Percentiles rank a stretch among this genome's conserved stretches.
phyloP scores from a whole-genome alignment of 805 yeast species.

The Lipomyces sp. region DNA sequence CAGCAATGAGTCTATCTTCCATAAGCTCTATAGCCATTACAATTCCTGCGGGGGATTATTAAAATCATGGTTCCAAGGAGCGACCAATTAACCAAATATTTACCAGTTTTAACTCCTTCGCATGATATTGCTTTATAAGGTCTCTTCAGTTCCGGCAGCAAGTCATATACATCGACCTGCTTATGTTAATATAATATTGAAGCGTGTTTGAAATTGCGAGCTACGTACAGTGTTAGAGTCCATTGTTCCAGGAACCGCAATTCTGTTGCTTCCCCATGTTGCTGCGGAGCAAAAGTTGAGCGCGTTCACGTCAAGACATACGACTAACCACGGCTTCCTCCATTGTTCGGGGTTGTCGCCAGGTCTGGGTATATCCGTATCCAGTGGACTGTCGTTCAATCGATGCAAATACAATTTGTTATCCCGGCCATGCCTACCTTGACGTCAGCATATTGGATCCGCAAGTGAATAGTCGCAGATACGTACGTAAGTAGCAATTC shows the following conservation, averaged over 20 bases:
- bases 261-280: conserved; percentile 45
- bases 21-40: conserved; percentile 62
- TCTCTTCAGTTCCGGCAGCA: conserved; percentile 40
- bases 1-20: conserved; percentile 49
- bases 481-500: conserved; percentile 48
- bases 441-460: neutral
- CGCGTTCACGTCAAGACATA: conserved; percentile 69
- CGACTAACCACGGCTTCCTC: conserved; percentile 41
- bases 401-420: conserved; percentile 50
- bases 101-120: conserved; percentile 35
- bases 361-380: conserved; percentile 41
- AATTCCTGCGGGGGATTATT: conserved; percentile 58
- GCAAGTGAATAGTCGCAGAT: neutral
- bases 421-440: conserved; percentile 72
- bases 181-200: neutral
- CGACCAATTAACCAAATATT: neutral
- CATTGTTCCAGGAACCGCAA: conserved; percentile 66
- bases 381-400: conserved; percentile 53
- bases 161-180: conserved; percentile 57
- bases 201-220: neutral
- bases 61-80: neutral
- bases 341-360: conserved; percentile 32
- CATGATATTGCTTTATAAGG: conserved; percentile 41
- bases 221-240: conserved; percentile 60
- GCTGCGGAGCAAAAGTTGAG: conserved; percentile 74